Percentiles rank a stretch among this genome's conserved stretches.
These are phyloP conservation scores for Fomitopsis betulina DNA, from an alignment of 1,284 basidiomycete genomes.

Conservation along the genomic window DNA sequence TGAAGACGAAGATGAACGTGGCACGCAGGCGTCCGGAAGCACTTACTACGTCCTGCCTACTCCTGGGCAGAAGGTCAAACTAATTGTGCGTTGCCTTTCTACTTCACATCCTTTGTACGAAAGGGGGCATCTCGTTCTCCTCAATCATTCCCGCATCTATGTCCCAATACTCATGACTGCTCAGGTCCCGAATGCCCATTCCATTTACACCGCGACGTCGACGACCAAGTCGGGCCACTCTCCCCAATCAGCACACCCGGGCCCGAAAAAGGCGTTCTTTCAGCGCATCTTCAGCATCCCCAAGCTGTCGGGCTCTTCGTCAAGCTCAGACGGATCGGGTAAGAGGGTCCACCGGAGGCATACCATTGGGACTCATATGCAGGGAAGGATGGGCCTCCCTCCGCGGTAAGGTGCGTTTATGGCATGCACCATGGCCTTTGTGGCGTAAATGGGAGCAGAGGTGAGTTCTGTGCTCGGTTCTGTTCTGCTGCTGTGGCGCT, in stretches of 20 bases:
- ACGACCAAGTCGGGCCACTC: constrained; percentile 20
- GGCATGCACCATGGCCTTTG: constrained; percentile 1
- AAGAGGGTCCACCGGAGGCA: constrained; percentile 26
- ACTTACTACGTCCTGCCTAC: constrained; percentile 70
- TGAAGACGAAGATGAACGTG: constrained; percentile 32
- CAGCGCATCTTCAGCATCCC: constrained; percentile 28
- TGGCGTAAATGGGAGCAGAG: constrained; percentile 3
- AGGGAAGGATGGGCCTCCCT: constrained; percentile 6
- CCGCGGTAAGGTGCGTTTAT: constrained; percentile 4
- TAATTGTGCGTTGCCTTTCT: constrained; percentile 50
- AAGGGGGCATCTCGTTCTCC: neutral
- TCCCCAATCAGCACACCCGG: constrained; percentile 15
- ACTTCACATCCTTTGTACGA: neutral
- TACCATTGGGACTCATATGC: constrained; percentile 22
- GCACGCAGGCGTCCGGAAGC: constrained; percentile 51
- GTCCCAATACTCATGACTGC: constrained; percentile 4
- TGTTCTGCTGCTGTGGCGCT: neutral
- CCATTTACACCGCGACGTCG: constrained; percentile 21
- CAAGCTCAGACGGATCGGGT: constrained; percentile 23
- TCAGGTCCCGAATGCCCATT: constrained; percentile 26
- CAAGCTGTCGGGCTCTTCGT: constrained; percentile 15
- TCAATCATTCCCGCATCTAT: neutral
- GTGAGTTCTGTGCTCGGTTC: neutral
- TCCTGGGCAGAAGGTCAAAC: constrained; percentile 63
- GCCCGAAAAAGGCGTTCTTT: constrained; percentile 26